Conservation (phyloP, 805 yeast genomes). For the Candida mattraensis region DNA sequence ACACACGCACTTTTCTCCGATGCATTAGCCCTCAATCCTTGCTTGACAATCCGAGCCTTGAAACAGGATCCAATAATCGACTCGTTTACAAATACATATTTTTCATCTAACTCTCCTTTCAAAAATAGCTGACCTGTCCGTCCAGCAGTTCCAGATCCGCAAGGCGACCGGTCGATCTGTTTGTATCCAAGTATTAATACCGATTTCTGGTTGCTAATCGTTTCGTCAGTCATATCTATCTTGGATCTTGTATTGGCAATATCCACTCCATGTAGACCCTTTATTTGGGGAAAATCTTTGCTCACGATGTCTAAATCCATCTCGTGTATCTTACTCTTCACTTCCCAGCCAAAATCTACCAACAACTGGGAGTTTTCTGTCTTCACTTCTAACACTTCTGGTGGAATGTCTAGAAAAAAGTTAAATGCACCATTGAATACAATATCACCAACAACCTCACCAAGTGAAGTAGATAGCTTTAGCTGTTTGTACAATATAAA, state of each 20-base stretch:
- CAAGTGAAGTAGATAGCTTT: constrained; percentile 16
- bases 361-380: constrained; percentile 21
- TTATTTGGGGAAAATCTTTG: constrained; percentile 27
- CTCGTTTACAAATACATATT: constrained; percentile 21
- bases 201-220: constrained; percentile 18
- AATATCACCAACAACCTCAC: constrained; percentile 25
- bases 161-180: constrained; percentile 31
- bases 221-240: constrained; percentile 13
- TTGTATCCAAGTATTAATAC: constrained; percentile 27
- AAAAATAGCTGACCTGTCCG: constrained; percentile 24
- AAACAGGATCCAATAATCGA: constrained; percentile 28
- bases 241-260: constrained; percentile 14
- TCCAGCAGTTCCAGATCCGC: constrained; percentile 33
- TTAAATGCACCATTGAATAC: constrained; percentile 31
- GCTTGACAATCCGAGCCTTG: constrained; percentile 18
- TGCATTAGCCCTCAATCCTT: constrained; percentile 20
- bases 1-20: constrained; percentile 23
- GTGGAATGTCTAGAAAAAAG: constrained; percentile 19
- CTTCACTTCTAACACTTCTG: constrained; percentile 13
- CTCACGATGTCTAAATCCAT: constrained; percentile 14
- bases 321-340: constrained; percentile 15
- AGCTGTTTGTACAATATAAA: constrained; percentile 20
- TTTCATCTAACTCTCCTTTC: constrained; percentile 9
- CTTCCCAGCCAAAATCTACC: constrained; percentile 21
- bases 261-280: constrained; percentile 23